A percentile compares a stretch with the other conserved stretches of the same genome.
Evolutionary conservation across 2,329 filamentous ascomycete species (phyloP).

Genomic region (Sarocladium strictum): DNA sequence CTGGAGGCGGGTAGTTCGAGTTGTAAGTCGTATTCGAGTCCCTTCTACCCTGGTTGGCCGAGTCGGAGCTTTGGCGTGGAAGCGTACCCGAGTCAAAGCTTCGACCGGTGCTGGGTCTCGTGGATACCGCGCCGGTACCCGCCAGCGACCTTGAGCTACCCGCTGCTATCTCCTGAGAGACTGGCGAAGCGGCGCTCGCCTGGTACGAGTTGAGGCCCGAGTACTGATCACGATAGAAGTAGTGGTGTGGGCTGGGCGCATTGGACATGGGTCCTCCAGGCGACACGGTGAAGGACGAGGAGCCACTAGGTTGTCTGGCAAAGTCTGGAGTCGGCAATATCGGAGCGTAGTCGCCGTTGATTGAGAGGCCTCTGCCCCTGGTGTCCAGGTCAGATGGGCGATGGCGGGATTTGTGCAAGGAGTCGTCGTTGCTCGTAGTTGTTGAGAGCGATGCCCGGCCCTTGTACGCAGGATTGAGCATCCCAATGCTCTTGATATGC

Average conservation of each 20-base stretch:
- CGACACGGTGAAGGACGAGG: slow-evolving; percentile 61
- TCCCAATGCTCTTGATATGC: slow-evolving; percentile 62
- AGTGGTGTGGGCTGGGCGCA: slow-evolving; percentile 45
- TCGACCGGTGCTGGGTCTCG: slow-evolving; percentile 53
- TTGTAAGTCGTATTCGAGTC: slow-evolving; percentile 52
- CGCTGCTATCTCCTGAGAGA: slow-evolving; percentile 39
- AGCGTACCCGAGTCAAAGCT: slow-evolving; percentile 50
- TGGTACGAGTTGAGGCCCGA: slow-evolving; percentile 31
- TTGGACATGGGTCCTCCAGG: slow-evolving; percentile 32
- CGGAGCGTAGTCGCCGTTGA: slow-evolving; percentile 58
- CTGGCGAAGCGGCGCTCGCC: slow-evolving; percentile 52
- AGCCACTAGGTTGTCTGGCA: slow-evolving; percentile 57
- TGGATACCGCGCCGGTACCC: slow-evolving; percentile 29
- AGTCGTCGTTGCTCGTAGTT: slow-evolving; percentile 49
- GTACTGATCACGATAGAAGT: slow-evolving; percentile 52
- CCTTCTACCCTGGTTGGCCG: slow-evolving; percentile 33
- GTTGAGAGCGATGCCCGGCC: slow-evolving; percentile 54
- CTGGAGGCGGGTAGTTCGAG: slow-evolving; percentile 34
- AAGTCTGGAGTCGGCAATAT: slow-evolving; percentile 62
- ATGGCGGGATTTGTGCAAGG: slow-evolving; percentile 30
- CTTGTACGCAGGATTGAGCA: slow-evolving; percentile 67
- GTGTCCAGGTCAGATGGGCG: slow-evolving; percentile 43
- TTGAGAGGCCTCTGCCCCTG: slow-evolving; percentile 53
- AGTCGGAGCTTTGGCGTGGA: slow-evolving; percentile 48
- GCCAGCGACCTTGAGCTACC: slow-evolving; percentile 41